Evolutionary conservation across 148 eudicot species (phyloP), one percentile per base, ranked within the genome.

Genomic region (Vaccinium corymbosum): DNA sequence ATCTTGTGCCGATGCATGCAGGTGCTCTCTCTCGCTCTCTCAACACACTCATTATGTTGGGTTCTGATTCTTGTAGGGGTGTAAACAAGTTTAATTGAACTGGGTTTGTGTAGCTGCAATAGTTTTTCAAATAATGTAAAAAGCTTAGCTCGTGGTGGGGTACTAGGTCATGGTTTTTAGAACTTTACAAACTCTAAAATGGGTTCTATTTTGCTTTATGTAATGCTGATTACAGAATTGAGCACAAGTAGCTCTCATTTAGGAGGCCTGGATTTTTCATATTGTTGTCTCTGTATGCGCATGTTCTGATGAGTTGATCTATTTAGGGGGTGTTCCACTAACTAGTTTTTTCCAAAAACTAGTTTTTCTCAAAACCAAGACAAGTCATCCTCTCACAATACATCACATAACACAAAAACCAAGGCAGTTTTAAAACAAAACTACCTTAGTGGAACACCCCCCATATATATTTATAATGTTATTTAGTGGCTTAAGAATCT

Each of bases 1-100:
- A 90, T 89, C 90, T 91, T 57, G 89, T 96, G 81, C 98, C 98
- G 51, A 85, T 89, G 84, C 98, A 96, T 85, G 93, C 98, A 89
- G 98, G 98, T 92, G 16, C 52, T 57, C n/a, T 62, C 13, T 42
- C 55, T 71, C 49, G 59, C 19, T 62, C 66, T 56, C 17, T 90
- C 10, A 32, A 20, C 16, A 16, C 11, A 51, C 42, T 72, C 16
- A 57, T 59, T 57, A 38, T 32, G 70, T 10, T 80, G 70, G 32
- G 56, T 56, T 76, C 19, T 6, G 17, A 55, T 12, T 55, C 13
- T 55, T 3, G 17, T 55, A 2, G 57, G 57, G 57, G 17, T 14
- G 57, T 55, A 55, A 55, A 55, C 57, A 14, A 55, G 57, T 55
- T 55, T 14, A 55, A 55, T 55, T 55, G 57, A 55, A 14, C 57